A percentile compares a stretch with the other conserved stretches of the same genome.
Evolutionary conservation across 306 rosid species (phyloP).

Genomic region (Cicer bijugum): DNA sequence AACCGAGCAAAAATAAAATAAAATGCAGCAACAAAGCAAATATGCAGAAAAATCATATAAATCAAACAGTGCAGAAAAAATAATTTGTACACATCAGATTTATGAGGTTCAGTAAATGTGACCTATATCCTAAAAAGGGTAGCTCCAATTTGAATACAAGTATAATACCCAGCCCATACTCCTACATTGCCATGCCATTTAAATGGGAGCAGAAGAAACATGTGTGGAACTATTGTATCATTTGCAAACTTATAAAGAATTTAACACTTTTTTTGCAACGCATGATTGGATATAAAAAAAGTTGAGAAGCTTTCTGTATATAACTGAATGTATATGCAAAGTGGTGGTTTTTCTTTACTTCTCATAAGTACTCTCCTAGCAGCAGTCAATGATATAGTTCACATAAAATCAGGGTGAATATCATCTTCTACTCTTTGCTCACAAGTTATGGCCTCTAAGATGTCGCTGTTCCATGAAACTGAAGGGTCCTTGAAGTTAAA

Average conservation of each 20-base stretch:
- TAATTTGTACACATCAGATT: no score
- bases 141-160: no score
- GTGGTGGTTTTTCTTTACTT: not conserved
- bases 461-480: slow-evolving; percentile 2
- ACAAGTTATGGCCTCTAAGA: slow-evolving; percentile 44
- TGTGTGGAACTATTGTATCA: not conserved
- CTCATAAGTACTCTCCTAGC: not conserved
- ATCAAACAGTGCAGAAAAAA: no score
- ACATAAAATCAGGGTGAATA: slow-evolving; percentile 80
- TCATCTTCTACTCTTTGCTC: slow-evolving; percentile 79
- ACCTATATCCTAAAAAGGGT: no score
- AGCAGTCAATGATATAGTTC: slow-evolving; percentile 28
- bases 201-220: not conserved
- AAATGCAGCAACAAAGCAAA: no score
- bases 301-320: not conserved
- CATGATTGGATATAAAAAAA: not conserved
- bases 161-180: not conserved
- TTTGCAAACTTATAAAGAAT: not conserved
- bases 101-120: no score
- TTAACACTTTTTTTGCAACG: not conserved
- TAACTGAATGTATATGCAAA: not conserved
- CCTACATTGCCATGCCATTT: not conserved
- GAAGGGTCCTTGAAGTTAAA: slow-evolving; percentile 22
- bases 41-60: no score
- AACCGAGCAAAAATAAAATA: no score